Evolutionary conservation across 768 basidiomycete species (phyloP).

Genomic region (Mycena vitilis): DNA sequence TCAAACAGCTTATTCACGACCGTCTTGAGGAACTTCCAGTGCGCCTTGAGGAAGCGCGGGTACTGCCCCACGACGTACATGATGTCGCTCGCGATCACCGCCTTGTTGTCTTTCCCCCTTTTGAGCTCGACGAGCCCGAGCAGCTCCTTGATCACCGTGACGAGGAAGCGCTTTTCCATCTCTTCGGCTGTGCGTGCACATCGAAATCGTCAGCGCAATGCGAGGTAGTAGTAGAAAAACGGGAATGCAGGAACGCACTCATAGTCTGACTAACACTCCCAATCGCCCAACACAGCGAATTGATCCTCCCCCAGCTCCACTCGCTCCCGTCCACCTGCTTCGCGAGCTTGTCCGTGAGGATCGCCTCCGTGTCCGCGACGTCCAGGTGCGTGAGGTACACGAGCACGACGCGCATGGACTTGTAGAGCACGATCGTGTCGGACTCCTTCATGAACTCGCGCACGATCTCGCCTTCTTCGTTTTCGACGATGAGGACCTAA

Average conservation of each 20-base stretch:
- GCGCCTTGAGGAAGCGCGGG: constrained; percentile 98
- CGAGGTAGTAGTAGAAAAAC: no score
- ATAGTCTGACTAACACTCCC: constrained; percentile 98
- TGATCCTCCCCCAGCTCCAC: constrained; percentile 99
- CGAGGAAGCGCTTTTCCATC: constrained; percentile 98
- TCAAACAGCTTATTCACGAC: constrained; percentile 99
- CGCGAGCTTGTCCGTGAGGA: constrained; percentile 95
- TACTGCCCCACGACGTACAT: constrained; percentile 99
- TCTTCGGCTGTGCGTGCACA: no score
- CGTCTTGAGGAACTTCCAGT: constrained; percentile 99
- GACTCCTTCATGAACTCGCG: constrained; percentile 99
- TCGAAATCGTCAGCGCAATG: no score
- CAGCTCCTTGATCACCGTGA: constrained; percentile 98
- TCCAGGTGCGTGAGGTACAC: constrained; percentile 98
- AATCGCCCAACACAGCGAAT: constrained; percentile 99
- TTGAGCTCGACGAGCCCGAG: constrained; percentile 97
- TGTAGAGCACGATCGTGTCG: constrained; percentile 99
- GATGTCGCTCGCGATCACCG: constrained; percentile 94
- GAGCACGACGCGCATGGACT: constrained; percentile 96
- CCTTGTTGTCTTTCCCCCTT: constrained; percentile 99
- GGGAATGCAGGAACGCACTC: constrained; percentile 77
- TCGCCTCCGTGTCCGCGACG: constrained; percentile 94
- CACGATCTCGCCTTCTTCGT: constrained; percentile 99
- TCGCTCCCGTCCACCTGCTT: constrained; percentile 98
- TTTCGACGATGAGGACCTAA: constrained; percentile 98